Conservation (phyloP, 2,329 filamentous ascomycete species). For the Plectosphaerella plurivora region DNA sequence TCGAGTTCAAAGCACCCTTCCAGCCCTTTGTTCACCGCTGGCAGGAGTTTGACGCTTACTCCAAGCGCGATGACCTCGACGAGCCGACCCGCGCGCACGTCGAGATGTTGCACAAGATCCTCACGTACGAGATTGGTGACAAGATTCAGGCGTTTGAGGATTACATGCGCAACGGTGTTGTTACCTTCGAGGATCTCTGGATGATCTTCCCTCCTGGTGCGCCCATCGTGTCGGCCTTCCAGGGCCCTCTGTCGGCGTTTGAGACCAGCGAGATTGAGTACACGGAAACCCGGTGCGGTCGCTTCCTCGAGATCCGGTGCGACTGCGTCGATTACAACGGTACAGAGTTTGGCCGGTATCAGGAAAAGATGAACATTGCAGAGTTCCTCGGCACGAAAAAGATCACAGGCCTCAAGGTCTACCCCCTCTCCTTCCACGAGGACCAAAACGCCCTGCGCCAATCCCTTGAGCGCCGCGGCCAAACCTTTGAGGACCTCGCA, state of each 20-base stretch:
- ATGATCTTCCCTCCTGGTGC: constrained; percentile 47
- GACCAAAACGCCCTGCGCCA: constrained; percentile 26
- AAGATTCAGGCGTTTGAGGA: constrained; percentile 45
- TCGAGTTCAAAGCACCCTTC: constrained; percentile 59
- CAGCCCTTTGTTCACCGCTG: constrained; percentile 64
- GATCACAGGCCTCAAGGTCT: constrained; percentile 37
- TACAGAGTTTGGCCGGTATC: constrained; percentile 36
- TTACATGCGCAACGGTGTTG: constrained; percentile 46
- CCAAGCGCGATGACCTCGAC: constrained; percentile 36
- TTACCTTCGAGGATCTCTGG: constrained; percentile 49
- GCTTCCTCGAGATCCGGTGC: constrained; percentile 31
- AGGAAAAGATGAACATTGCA: constrained; percentile 27
- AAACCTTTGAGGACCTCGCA: constrained; percentile 37
- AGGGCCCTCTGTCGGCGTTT: constrained; percentile 33
- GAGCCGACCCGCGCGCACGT: constrained; percentile 40
- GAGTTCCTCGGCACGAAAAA: constrained; percentile 38
- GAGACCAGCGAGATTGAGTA: constrained; percentile 32
- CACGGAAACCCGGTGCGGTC: constrained; percentile 28
- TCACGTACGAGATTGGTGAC: constrained; percentile 47
- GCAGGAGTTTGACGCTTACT: constrained; percentile 38
- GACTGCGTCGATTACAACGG: constrained; percentile 45
- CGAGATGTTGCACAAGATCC: constrained; percentile 37
- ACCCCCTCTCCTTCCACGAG: constrained; percentile 39
- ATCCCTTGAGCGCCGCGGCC: constrained; percentile 33
- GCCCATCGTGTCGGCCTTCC: constrained; percentile 31